Conservation (phyloP, 345 rosid species). For the Brassica cretica region DNA sequence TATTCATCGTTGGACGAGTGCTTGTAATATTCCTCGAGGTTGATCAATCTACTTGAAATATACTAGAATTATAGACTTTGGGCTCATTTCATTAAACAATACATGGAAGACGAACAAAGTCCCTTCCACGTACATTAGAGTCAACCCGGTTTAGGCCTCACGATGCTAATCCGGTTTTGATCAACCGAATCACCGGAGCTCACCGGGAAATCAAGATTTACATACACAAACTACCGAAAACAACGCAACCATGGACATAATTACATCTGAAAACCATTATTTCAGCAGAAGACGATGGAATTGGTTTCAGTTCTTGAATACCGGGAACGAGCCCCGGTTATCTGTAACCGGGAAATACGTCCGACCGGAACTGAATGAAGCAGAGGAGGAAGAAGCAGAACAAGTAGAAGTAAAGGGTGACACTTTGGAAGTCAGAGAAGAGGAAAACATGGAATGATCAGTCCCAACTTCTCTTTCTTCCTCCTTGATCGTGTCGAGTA, state of each 20-base stretch:
- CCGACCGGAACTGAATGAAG: slow-evolving; percentile 21
- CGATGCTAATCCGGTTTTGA: slow-evolving; percentile 25
- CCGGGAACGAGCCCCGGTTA: slow-evolving; percentile 37
- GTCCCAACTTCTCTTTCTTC: slow-evolving; percentile 63
- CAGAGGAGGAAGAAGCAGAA: slow-evolving; percentile 15
- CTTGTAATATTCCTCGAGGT: neutral
- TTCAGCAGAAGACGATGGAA: neutral
- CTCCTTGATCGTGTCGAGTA: slow-evolving; percentile 77
- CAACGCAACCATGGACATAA: slow-evolving; percentile 5
- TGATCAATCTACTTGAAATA: neutral
- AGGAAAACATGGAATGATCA: slow-evolving; percentile 28
- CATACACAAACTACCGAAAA: neutral
- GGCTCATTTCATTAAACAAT: neutral
- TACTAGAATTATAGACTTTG: neutral
- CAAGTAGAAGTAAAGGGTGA: slow-evolving; percentile 18
- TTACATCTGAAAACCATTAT: slow-evolving; percentile 9
- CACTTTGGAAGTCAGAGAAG: slow-evolving; percentile 30
- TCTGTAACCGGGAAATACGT: slow-evolving; percentile 41
- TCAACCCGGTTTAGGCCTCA: slow-evolving; percentile 20
- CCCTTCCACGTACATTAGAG: slow-evolving; percentile 22
- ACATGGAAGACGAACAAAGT: slow-evolving; percentile 9
- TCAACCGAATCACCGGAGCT: slow-evolving; percentile 25
- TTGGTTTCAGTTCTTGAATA: slow-evolving; percentile 34
- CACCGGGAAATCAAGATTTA: slow-evolving; percentile 7
- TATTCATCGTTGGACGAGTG: neutral